Conservation (phyloP, 257 asterid species). For the Echites panduratus region DNA sequence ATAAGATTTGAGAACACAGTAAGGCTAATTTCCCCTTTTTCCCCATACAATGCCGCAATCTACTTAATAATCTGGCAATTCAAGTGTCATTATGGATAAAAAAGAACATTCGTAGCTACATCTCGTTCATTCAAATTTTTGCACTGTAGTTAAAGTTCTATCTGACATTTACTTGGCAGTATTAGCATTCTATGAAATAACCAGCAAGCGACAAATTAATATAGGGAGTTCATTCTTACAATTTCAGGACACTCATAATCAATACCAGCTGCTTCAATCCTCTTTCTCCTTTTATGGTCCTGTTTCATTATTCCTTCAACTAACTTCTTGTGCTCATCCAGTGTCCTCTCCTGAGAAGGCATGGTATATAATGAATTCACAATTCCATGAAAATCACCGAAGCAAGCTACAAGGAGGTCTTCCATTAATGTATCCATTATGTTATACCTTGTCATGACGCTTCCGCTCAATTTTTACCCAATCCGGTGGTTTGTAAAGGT, state of each 20-base stretch:
- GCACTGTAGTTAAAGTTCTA: background rate
- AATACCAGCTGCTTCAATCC: constrained; percentile 82
- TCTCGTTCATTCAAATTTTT: background rate
- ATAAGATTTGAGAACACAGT: background rate
- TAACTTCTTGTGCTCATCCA: constrained; percentile 62
- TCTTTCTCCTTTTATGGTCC: constrained; percentile 62
- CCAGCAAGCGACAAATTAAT: background rate
- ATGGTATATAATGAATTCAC: background rate
- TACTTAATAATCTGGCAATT: background rate
- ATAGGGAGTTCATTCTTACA: constrained; percentile 37
- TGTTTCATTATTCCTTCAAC: constrained; percentile 52
- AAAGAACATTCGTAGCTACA: background rate
- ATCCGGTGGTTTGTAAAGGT: constrained; percentile 51
- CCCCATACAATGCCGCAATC: background rate
- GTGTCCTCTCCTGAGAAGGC: constrained; percentile 55
- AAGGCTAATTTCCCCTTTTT: background rate
- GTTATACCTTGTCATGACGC: constrained; percentile 72
- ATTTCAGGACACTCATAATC: constrained; percentile 78
- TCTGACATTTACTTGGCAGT: background rate
- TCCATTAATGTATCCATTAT: background rate
- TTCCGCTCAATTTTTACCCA: constrained; percentile 72
- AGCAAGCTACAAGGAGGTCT: background rate
- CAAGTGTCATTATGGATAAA: background rate
- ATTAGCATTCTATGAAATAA: constrained; percentile 1
- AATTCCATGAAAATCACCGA: background rate